A percentile compares a stretch with the other conserved stretches of the same genome.
Conservation (phyloP, 2,329 filamentous ascomycete genomes). For the Chaetomium globosum region DNA sequence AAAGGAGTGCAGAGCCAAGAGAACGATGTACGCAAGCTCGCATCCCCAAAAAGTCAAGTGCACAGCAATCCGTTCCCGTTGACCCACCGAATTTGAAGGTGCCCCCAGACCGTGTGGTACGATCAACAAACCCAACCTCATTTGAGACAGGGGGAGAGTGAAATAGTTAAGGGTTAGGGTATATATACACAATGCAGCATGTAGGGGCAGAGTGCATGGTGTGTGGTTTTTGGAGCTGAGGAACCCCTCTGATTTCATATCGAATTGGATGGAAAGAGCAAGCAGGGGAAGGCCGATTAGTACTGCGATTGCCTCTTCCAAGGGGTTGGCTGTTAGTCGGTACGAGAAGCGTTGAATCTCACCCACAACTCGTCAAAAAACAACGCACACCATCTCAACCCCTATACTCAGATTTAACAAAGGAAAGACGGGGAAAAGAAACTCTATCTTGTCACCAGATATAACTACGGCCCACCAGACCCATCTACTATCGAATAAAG, state of each 20-base stretch:
- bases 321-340: not conserved
- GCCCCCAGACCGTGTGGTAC: constrained; percentile 21
- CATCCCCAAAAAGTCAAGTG: not conserved
- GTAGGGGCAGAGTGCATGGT: not conserved
- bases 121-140: constrained; percentile 15
- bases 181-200: not conserved
- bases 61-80: not conserved
- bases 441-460: constrained; percentile 20
- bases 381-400: not conserved
- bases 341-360: not conserved
- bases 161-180: constrained; percentile 15
- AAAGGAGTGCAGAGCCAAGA: not conserved
- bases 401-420: not conserved
- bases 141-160: not conserved
- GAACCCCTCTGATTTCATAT: not conserved
- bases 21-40: not conserved
- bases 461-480: constrained; percentile 2
- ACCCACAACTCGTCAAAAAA: not conserved
- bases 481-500: constrained; percentile 17
- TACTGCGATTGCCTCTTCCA: not conserved
- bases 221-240: not conserved
- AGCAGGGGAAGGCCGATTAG: not conserved
- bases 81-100: constrained; percentile 8
- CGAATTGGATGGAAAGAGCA: not conserved
- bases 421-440: not conserved